Conservation (phyloP, 805 yeast species). For the Ogataea ganodermae region DNA sequence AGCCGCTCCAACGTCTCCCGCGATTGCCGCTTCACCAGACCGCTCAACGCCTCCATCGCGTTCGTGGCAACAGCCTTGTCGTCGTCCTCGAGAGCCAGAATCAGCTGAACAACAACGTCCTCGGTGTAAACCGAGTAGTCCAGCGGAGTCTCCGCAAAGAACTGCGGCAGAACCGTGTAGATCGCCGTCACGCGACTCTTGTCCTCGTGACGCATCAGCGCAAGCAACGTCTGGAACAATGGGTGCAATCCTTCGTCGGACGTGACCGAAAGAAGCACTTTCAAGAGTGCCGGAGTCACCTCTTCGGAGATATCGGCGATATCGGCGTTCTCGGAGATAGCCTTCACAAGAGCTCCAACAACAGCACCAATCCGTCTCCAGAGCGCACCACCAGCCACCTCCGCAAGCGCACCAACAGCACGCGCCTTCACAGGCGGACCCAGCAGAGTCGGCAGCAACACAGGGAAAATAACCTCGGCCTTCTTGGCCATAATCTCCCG, state of each 20-base stretch:
- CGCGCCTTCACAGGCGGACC: constrained; percentile 85
- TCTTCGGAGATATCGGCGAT: constrained; percentile 28
- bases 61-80: constrained; percentile 62
- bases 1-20: constrained; percentile 77
- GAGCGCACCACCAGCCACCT: constrained; percentile 85
- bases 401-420: constrained; percentile 83
- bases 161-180: constrained; percentile 66
- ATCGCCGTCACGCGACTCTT: constrained; percentile 60
- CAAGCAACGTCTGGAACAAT: constrained; percentile 75
- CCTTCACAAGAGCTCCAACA: constrained; percentile 70
- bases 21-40: constrained; percentile 67
- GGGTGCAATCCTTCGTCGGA: constrained; percentile 83
- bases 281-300: constrained; percentile 59
- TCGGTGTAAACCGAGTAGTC: constrained; percentile 73
- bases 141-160: constrained; percentile 63
- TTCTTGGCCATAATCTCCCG: constrained; percentile 90
- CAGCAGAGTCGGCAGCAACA: constrained; percentile 81
- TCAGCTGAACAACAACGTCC: constrained; percentile 73
- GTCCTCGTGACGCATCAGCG: constrained; percentile 77
- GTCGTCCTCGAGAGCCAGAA: constrained; percentile 71
- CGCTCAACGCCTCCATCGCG: constrained; percentile 63
- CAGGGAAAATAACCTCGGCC: constrained; percentile 91
- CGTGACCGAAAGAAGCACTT: constrained; percentile 70
- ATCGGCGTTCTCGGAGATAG: constrained; percentile 36
- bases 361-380: constrained; percentile 72